Evolutionary conservation across 257 asterid species (phyloP).

Genomic region (Asclepias syriaca): DNA sequence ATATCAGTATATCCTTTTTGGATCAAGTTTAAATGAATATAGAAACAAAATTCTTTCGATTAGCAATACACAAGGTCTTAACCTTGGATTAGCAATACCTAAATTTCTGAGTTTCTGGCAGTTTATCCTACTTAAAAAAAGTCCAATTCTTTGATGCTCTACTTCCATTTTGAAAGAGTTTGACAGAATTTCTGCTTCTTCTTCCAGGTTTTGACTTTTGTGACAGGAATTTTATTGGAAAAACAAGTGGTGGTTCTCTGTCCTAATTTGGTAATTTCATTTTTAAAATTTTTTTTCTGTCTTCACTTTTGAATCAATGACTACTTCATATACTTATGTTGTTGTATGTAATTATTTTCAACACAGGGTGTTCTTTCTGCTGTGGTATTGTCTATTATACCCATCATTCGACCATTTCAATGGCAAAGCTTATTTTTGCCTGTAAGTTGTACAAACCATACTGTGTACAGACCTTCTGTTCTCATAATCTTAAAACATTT

Average conservation of each 20-base stretch:
- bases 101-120: background rate
- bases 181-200: conserved; percentile 1
- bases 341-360: conserved; percentile 1
- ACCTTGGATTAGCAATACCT: background rate
- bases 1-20: background rate
- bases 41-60: background rate
- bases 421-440: conserved; percentile 99
- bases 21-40: background rate
- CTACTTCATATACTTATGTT: background rate
- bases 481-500: conserved; percentile 6
- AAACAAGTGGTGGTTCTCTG: conserved; percentile 75
- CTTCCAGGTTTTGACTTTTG: conserved; percentile 63
- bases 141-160: background rate
- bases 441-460: conserved; percentile 43
- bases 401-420: conserved; percentile 90
- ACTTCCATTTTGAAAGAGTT: background rate
- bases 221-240: conserved; percentile 80
- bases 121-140: background rate
- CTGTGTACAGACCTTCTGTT: conserved; percentile 11
- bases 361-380: conserved; percentile 86
- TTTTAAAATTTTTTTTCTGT: conserved; percentile 2
- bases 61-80: background rate
- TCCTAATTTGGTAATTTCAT: conserved; percentile 74
- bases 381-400: conserved; percentile 70
- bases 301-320: conserved; percentile 3